These are phyloP conservation scores for Sphaerostilbella broomeana DNA, from an alignment of 2,329 filamentous ascomycete species.

Conservation along the genomic window DNA sequence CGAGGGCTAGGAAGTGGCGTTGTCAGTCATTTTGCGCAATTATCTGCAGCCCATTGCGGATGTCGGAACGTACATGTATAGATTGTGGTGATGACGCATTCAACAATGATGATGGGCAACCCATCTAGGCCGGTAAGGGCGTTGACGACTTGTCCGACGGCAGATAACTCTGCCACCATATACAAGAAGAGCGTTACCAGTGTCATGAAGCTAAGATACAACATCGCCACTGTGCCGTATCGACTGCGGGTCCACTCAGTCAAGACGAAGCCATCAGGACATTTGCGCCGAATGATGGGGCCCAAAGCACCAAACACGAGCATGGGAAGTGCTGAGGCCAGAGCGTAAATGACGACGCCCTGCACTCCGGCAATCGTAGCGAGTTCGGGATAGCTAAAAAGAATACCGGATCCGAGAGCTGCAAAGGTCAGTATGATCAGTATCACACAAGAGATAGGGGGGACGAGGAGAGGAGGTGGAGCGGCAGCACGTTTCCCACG, in stretches of 20 bases:
- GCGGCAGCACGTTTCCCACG: slow-evolving; percentile 97
- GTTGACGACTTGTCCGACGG: slow-evolving; percentile 70
- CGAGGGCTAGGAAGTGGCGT: slow-evolving; percentile 52
- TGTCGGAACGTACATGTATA: slow-evolving; percentile 61
- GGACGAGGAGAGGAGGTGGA: slow-evolving; percentile 39
- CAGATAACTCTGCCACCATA: slow-evolving; percentile 79
- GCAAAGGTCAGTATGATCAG: slow-evolving; percentile 36
- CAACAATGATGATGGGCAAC: slow-evolving; percentile 68
- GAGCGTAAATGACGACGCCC: slow-evolving; percentile 68
- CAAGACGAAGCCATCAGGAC: slow-evolving; percentile 75
- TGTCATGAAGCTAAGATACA: slow-evolving; percentile 72
- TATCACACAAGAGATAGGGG: slow-evolving; percentile 18
- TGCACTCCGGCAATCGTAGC: slow-evolving; percentile 74
- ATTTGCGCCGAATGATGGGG: slow-evolving; percentile 71
- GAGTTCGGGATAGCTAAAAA: slow-evolving; percentile 77
- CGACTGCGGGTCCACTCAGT: slow-evolving; percentile 79
- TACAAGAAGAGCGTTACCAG: slow-evolving; percentile 78
- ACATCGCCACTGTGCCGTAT: slow-evolving; percentile 61
- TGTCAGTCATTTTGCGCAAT: background rate
- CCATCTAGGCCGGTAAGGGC: slow-evolving; percentile 68
- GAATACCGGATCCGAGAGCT: slow-evolving; percentile 78
- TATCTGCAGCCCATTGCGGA: background rate
- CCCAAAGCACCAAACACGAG: slow-evolving; percentile 68
- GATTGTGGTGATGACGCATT: slow-evolving; percentile 71
- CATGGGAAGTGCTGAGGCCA: slow-evolving; percentile 65